Percentiles rank a stretch among this genome's conserved stretches.
Conservation (phyloP, 2,329 filamentous ascomycete genomes). For the Tothia fuscella region DNA sequence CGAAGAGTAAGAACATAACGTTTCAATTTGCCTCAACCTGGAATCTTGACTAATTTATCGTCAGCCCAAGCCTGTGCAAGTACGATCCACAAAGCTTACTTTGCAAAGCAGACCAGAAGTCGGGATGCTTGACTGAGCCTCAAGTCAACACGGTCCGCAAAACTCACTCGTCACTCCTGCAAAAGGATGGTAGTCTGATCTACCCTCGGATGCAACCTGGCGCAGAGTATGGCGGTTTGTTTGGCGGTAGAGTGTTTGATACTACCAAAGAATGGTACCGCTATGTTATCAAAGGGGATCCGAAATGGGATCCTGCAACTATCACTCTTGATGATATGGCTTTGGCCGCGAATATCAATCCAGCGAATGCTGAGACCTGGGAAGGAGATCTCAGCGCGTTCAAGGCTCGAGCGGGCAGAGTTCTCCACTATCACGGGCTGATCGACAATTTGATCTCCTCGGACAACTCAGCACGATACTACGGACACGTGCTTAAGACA, state of each 20-base stretch:
- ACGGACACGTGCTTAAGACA: conserved; percentile 1
- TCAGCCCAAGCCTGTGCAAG: conserved; percentile 32
- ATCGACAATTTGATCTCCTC: conserved; percentile 1
- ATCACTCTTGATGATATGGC: conserved; percentile 1
- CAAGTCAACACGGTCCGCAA: conserved; percentile 1
- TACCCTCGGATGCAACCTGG: conserved; percentile 11
- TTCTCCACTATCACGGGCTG: conserved; percentile 8
- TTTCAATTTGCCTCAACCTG: too few species aligned
- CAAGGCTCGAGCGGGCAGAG: background rate
- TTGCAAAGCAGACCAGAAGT: conserved; percentile 15
- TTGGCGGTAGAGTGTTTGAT: background rate
- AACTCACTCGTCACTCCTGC: background rate
- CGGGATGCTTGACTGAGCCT: background rate
- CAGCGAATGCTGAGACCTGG: conserved; percentile 6
- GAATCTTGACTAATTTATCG: too few species aligned
- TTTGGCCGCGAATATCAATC: background rate
- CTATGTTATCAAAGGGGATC: conserved; percentile 6
- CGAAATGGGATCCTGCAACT: background rate
- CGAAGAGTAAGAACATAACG: too few species aligned
- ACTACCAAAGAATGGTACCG: conserved; percentile 3
- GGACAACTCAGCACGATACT: conserved; percentile 6
- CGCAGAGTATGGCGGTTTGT: background rate
- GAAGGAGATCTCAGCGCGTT: conserved; percentile 9
- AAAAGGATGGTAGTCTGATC: conserved; percentile 4
- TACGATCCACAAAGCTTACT: conserved; percentile 29